A percentile compares a stretch with the other conserved stretches of the same genome.
These are phyloP conservation scores for Ilyonectria mors-panacis DNA, from an alignment of 2,329 filamentous ascomycete species.

Conservation along the genomic window DNA sequence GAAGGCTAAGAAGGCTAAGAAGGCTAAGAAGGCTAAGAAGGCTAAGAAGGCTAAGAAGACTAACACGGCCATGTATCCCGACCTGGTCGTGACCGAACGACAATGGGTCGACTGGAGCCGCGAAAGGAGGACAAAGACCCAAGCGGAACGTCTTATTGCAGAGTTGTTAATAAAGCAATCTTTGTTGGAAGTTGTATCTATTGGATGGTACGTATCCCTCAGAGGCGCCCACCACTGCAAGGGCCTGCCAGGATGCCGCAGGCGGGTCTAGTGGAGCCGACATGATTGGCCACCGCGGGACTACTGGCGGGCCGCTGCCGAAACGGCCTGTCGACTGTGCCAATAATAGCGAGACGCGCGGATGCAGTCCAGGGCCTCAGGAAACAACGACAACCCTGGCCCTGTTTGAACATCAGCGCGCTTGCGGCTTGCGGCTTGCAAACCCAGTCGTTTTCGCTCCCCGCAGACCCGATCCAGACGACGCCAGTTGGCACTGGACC, in stretches of 20 bases:
- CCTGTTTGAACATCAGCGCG: constrained; percentile 1
- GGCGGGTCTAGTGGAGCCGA: constrained; percentile 37
- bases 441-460: constrained; percentile 5
- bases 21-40: not conserved
- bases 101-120: constrained; percentile 27
- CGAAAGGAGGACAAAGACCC: not conserved
- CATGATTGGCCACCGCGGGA: constrained; percentile 39
- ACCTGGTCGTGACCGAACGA: constrained; percentile 11
- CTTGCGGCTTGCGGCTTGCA: not conserved
- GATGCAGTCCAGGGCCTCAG: constrained; percentile 25
- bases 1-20: not conserved
- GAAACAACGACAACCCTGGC: constrained; percentile 32
- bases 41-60: not conserved
- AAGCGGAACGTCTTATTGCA: not conserved
- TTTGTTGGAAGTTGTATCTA: not conserved
- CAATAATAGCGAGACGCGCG: constrained; percentile 44
- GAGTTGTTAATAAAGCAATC: not conserved
- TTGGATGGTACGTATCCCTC: constrained; percentile 24
- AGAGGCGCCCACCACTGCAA: constrained; percentile 22
- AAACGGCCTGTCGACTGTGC: constrained; percentile 16
- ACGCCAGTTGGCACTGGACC: not conserved
- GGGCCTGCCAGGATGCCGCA: constrained; percentile 29
- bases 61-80: not conserved
- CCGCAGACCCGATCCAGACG: not conserved
- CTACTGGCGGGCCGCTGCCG: constrained; percentile 37